Evolutionary conservation across 441 rosid species (phyloP), one percentile per base, ranked within the genome.

Genomic region (Euphorbia celastroides): DNA sequence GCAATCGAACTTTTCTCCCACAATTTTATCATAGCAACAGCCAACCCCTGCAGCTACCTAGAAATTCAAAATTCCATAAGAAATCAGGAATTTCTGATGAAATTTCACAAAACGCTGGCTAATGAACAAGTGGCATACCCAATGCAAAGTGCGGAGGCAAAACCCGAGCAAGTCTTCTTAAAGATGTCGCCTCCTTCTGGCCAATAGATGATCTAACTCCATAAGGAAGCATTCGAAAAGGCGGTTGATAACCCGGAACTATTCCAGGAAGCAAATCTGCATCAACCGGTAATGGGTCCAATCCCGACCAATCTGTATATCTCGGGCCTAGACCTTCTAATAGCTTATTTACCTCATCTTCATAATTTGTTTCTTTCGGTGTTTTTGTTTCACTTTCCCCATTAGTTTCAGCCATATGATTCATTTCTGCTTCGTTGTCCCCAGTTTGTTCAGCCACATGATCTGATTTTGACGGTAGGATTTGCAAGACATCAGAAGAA

Each of bases 111-210:
- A 42, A 51, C 66, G 60, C 57, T 65, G 58, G 25, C 62, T 38
- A 50, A 75, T 36, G 30, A 30, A 30, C 34, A 71, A 70, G 68
- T 11, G 20, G 68, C 75, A 66, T 80, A 93, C 97, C 97, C 78
- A 90, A 75, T 34, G 96, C 95, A 82, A 93, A 93, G 62, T 93
- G 99, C 55, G 97, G 96, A 70, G 97, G 96, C 71, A 93, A 83
- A 76, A 81, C 54, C 79, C 92, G 80, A 27, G 93, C 97, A 79
- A 93, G 81, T 70, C 97, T 86, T 76, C 90, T 76, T 75, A 93
- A 81, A 67, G 87, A 72, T 23, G 97, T 88, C 77, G 90, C 91
- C 66, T 88, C 92, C 71, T 78, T 87, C 64, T 75, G 81, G 36
- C 83, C 81, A 36, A 93, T 74, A 74, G 84, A 73, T 34, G 96